Conservation (phyloP, 73 alveolate species). For the Paramecium bursaria region DNA sequence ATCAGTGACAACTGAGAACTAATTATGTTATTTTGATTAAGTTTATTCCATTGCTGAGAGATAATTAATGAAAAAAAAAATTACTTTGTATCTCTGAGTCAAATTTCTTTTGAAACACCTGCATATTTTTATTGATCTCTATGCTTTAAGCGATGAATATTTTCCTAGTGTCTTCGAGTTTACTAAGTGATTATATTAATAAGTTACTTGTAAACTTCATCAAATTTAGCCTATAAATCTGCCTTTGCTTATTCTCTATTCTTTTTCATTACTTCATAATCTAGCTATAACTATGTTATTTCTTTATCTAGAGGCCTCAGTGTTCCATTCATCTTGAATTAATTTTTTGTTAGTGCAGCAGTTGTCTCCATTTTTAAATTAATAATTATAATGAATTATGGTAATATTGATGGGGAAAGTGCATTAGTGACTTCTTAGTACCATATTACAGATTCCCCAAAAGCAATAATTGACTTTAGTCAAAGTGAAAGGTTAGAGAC, state of each 20-base stretch:
- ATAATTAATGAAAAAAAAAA: no score
- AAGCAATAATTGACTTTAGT: slow-evolving; percentile 47
- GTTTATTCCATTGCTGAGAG: slow-evolving; percentile 4
- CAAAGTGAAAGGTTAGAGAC: slow-evolving; percentile 59
- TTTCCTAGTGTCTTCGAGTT: neutral
- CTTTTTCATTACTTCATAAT: slow-evolving; percentile 44
- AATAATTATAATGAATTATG: slow-evolving; percentile 32
- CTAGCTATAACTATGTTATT: slow-evolving; percentile 1
- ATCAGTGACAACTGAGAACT: neutral
- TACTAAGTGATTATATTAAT: neutral
- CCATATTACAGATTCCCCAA: slow-evolving; percentile 48
- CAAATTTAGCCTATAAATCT: slow-evolving; percentile 50
- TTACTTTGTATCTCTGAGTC: slow-evolving; percentile 7
- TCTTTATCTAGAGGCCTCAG: slow-evolving; percentile 32
- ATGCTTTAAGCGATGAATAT: neutral
- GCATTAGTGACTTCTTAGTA: slow-evolving; percentile 38
- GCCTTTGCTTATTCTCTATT: slow-evolving; percentile 60
- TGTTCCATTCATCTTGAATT: slow-evolving; percentile 3
- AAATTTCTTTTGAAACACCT: neutral
- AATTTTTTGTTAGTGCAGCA: slow-evolving; percentile 41
- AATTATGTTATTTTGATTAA: neutral
- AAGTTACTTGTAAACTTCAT: slow-evolving; percentile 29
- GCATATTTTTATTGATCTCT: slow-evolving; percentile 28
- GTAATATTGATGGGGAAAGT: slow-evolving; percentile 51
- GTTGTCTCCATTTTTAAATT: slow-evolving; percentile 34